Evolutionary conservation across 1,139 yeast species (phyloP), one percentile per base, ranked within the genome.

Genomic region (Saccharomycopsis hybrid): DNA sequence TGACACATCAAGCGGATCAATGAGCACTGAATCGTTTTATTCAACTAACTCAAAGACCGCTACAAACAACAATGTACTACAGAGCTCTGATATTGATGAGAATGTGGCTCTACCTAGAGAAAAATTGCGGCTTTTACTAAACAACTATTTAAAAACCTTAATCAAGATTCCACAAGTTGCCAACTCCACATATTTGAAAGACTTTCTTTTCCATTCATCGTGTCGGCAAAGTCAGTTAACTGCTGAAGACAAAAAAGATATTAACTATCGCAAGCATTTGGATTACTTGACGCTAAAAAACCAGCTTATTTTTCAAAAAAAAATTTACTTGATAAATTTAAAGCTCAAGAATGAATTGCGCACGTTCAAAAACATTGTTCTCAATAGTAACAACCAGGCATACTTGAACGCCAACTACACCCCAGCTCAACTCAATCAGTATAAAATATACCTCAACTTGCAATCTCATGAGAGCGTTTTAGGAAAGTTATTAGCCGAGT

Each of bases 221-320:
- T 32, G n/a, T 2, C 37, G 31, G 27, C n/a, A 24, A 11, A 5
- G 5, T 5, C 3, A 30, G 11, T 25, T 43, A 11, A 46, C 42
- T 4, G 36, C 29, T 11, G 11, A 11, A 28, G 52, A 52, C 4
- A 28, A 30, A n/a, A 35, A 50, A 13, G 55, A 52, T 29, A 47
- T 52, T 9, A 27, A 13, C n/a, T 41, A 31, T 28, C 27, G 55
- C 30, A 46, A 49, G 37, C 30, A 41, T 3, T 27, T 52, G 28
- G 47, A 47, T 7, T 50, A 31, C 18, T 18, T 29, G 7, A 43
- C 40, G 31, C 11, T 50, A 8, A 41, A 46, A 43, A 53, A 53
- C 28, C 48, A 53, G 32, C 24, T 51, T 2, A 36, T 48, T 9
- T 48, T 53, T 35, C 54, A 53, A 29, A 50, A 53, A 32, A 46